Conservation (phyloP, 1,284 basidiomycete species). For the Boletus sp. region DNA sequence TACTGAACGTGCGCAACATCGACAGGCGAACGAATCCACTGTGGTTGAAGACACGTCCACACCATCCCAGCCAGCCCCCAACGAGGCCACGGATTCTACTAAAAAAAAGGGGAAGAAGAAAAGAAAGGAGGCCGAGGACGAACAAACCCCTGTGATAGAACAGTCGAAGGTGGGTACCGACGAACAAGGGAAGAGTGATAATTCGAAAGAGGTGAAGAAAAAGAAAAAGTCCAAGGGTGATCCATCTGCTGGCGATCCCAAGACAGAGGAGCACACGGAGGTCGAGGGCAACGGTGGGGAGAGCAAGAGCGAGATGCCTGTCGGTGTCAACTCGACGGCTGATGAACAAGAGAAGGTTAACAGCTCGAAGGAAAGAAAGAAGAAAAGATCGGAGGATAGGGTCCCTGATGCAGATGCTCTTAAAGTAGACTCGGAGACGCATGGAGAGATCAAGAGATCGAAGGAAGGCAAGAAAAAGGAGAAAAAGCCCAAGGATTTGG, state of each 20-base stretch:
- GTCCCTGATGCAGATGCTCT: not conserved
- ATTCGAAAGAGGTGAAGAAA: conserved; percentile 26
- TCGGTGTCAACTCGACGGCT: not conserved
- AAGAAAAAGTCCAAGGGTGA: conserved; percentile 19
- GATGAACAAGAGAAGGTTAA: conserved; percentile 7
- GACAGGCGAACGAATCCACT: conserved; percentile 5
- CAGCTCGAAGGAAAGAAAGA: conserved; percentile 26
- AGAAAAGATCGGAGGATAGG: conserved; percentile 15
- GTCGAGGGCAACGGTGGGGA: conserved; percentile 5
- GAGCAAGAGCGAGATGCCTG: not conserved
- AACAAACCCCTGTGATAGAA: not conserved
- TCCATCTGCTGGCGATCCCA: not conserved
- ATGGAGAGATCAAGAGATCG: not conserved
- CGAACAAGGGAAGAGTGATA: conserved; percentile 13
- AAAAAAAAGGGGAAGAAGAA: conserved; percentile 35
- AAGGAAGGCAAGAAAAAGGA: conserved; percentile 9
- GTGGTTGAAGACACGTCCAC: not conserved
- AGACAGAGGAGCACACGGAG: not conserved
- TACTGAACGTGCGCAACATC: conserved; percentile 2
- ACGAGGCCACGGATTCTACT: conserved; percentile 4
- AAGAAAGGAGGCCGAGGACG: conserved; percentile 16
- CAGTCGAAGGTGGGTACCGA: conserved; percentile 1
- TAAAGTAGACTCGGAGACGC: not conserved
- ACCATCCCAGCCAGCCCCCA: not conserved
- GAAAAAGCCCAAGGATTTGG: conserved; percentile 7